A percentile compares a stretch with the other conserved stretches of the same genome.
phyloP scores from a whole-genome alignment of 2,329 filamentous ascomycete species.

The Exophiala spinifera region DNA sequence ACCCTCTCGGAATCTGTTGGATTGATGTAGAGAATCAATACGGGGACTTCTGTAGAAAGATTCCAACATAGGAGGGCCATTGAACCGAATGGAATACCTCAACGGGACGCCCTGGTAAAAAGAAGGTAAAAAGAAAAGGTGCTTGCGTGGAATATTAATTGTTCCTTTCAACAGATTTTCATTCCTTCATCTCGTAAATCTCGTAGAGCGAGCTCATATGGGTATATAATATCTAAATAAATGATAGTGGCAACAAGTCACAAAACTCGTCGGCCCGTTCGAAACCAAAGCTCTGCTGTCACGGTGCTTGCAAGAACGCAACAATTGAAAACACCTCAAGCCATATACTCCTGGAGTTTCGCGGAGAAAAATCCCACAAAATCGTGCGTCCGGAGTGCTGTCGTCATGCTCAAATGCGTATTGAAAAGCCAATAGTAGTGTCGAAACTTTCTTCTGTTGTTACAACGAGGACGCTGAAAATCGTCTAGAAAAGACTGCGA shows the following conservation, averaged over 20 bases:
- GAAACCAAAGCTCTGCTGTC: not conserved
- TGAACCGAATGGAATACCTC: no score
- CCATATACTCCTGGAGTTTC: no score
- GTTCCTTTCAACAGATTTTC: not conserved
- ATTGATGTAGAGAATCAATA: no score
- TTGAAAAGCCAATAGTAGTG: not conserved
- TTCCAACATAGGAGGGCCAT: not conserved
- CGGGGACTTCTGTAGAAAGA: not conserved
- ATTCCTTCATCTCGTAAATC: not conserved
- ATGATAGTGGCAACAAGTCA: not conserved
- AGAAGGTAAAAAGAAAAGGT: no score
- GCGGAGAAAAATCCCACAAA: no score
- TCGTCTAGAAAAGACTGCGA: not conserved
- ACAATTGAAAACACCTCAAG: no score
- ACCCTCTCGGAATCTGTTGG: no score
- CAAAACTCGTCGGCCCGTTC: not conserved
- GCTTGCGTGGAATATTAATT: not conserved
- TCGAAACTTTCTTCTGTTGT: not conserved
- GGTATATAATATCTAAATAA: slow-evolving; percentile 2
- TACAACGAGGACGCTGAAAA: not conserved
- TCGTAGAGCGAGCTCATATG: slow-evolving; percentile 1
- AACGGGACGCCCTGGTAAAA: no score
- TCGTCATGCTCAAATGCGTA: no score
- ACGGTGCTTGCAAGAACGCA: not conserved
- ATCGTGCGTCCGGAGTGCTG: no score